Conservation (phyloP, 106 monocot genomes). For the Apostasia ramifera region DNA sequence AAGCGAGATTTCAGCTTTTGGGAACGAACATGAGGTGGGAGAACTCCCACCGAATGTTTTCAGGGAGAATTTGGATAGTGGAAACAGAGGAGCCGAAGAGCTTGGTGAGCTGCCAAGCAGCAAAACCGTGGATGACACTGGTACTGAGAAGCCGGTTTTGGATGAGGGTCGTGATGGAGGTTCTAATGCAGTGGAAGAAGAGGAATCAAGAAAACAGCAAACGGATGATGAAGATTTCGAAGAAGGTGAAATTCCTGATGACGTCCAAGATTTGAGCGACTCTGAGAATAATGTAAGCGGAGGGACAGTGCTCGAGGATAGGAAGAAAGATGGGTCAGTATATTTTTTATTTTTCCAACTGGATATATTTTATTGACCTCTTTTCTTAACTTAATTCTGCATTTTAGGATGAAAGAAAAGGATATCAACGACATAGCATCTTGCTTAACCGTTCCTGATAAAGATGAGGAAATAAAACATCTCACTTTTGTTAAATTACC, state of each 20-base stretch:
- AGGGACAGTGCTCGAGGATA: slow-evolving; percentile 8
- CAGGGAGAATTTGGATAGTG: neutral
- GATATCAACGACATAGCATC: neutral
- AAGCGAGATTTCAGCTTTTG: neutral
- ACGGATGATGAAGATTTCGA: slow-evolving; percentile 24
- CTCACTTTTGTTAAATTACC: neutral
- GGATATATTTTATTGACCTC: neutral
- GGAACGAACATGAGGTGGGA: neutral
- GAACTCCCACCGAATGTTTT: neutral
- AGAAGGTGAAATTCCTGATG: slow-evolving; percentile 65
- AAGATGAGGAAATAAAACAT: slow-evolving; percentile 3
- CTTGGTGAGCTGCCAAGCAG: neutral
- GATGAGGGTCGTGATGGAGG: neutral
- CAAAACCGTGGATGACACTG: neutral
- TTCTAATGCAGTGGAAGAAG: neutral
- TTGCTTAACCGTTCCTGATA: slow-evolving; percentile 8
- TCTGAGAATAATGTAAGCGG: slow-evolving; percentile 8
- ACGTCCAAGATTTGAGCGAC: slow-evolving; percentile 17
- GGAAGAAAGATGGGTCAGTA: slow-evolving; percentile 5
- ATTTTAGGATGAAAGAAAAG: neutral
- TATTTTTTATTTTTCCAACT: neutral
- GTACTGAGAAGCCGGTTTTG: neutral
- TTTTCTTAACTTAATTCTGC: neutral
- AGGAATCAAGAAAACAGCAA: neutral
- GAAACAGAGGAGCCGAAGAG: neutral